Evolutionary conservation across 2,329 filamentous ascomycete species (phyloP).

Genomic region (Fusarium denticulatum): DNA sequence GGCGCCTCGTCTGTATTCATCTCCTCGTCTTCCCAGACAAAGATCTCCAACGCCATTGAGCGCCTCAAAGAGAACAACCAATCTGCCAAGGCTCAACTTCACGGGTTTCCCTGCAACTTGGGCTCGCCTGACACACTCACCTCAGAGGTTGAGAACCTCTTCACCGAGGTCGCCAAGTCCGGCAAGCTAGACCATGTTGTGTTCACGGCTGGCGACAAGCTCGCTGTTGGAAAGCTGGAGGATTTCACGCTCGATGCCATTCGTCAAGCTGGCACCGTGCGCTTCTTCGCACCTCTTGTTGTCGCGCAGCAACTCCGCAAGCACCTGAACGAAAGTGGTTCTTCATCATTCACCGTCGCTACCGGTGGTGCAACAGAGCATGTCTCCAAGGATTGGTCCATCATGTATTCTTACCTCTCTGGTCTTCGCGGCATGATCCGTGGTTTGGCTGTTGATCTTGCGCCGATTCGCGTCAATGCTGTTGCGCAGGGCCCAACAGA

Average conservation of each 20-base stretch:
- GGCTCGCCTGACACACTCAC: slow-evolving; percentile 18
- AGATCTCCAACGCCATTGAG: slow-evolving; percentile 19
- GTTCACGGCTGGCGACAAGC: slow-evolving; percentile 32
- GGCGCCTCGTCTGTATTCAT: slow-evolving; percentile 30
- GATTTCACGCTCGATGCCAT: slow-evolving; percentile 20
- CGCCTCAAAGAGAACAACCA: slow-evolving; percentile 23
- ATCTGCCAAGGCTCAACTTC: slow-evolving; percentile 23
- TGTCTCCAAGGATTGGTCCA: slow-evolving; percentile 24
- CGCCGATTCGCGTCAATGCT: slow-evolving; percentile 31
- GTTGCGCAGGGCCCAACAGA: slow-evolving; percentile 30
- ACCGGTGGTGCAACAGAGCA: slow-evolving; percentile 27
- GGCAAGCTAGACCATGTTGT: slow-evolving; percentile 35
- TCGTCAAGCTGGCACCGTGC: slow-evolving; percentile 28
- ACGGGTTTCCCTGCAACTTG: slow-evolving; percentile 30
- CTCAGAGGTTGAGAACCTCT: slow-evolving; percentile 20
- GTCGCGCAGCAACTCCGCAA: slow-evolving; percentile 33
- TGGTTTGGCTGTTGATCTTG: slow-evolving; percentile 32
- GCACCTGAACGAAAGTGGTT: slow-evolving; percentile 17
- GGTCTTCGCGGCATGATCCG: slow-evolving; percentile 28
- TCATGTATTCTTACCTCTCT: slow-evolving; percentile 26
- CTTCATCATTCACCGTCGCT: slow-evolving; percentile 33
- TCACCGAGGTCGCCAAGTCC: slow-evolving; percentile 20
- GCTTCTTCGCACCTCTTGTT: slow-evolving; percentile 31
- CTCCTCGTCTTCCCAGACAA: slow-evolving; percentile 21
- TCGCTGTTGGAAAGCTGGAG: slow-evolving; percentile 23